phyloP scores from a whole-genome alignment of 805 yeast species.

The Schwanniomyces yamadae region DNA sequence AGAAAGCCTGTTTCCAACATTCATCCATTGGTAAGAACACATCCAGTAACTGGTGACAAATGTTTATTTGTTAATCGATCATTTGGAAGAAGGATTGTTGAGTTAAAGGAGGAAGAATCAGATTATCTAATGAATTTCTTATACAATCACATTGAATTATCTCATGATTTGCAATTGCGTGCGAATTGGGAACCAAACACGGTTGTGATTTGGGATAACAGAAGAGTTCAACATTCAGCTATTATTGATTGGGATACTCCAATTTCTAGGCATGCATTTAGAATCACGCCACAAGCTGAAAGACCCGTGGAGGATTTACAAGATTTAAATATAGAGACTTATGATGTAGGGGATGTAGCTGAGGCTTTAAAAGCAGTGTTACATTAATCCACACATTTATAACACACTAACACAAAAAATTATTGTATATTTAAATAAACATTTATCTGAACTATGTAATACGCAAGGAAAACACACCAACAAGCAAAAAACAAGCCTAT shows the following conservation, averaged over 20 bases:
- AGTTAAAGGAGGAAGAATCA: slow-evolving; percentile 38
- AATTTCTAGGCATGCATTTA: slow-evolving; percentile 32
- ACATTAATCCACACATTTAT: not conserved
- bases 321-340: slow-evolving; percentile 29
- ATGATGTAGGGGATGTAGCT: slow-evolving; percentile 10
- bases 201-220: slow-evolving; percentile 42
- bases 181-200: slow-evolving; percentile 36
- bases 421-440: no score
- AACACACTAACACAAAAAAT: not conserved
- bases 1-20: slow-evolving; percentile 35
- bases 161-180: slow-evolving; percentile 40
- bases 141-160: slow-evolving; percentile 28
- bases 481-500: no score
- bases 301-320: slow-evolving; percentile 35
- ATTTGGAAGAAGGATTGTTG: slow-evolving; percentile 36
- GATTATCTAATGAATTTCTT: slow-evolving; percentile 34
- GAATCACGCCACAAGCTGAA: slow-evolving; percentile 42
- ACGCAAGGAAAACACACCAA: no score
- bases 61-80: slow-evolving; percentile 34
- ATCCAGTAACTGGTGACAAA: slow-evolving; percentile 39
- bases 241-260: slow-evolving; percentile 34
- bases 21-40: slow-evolving; percentile 40
- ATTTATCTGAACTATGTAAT: no score
- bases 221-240: slow-evolving; percentile 37
- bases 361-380: not conserved